These are phyloP conservation scores for Diaporthe vaccinii DNA, from an alignment of 2,329 filamentous ascomycete species.

Conservation along the genomic window DNA sequence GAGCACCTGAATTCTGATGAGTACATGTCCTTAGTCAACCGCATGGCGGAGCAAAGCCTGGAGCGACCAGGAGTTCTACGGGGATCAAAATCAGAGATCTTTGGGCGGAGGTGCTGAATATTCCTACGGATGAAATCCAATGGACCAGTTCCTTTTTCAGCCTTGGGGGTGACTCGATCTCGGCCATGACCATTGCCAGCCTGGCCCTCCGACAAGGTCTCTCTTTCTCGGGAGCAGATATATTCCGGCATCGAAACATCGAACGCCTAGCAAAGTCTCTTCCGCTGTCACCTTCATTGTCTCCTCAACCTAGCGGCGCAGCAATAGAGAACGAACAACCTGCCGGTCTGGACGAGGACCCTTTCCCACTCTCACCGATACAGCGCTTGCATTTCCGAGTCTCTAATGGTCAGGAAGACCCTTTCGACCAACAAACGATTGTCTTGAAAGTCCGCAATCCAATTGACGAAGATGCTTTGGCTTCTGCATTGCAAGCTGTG, in stretches of 20 bases:
- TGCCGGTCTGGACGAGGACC: neutral
- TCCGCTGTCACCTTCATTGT: neutral
- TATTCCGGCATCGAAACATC: neutral
- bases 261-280: neutral
- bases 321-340: neutral
- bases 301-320: neutral
- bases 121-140: neutral
- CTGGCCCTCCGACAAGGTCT: slow-evolving; percentile 42
- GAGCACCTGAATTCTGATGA: neutral
- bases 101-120: neutral
- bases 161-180: slow-evolving; percentile 49
- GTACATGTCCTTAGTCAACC: neutral
- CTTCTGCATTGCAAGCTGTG: neutral
- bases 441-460: neutral
- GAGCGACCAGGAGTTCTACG: neutral
- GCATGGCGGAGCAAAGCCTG: neutral
- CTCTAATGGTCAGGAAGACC: neutral
- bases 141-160: slow-evolving; percentile 46
- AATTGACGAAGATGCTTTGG: neutral
- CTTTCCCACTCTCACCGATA: neutral
- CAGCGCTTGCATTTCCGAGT: slow-evolving; percentile 1
- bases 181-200: slow-evolving; percentile 45
- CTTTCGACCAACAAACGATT: neutral
- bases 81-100: neutral
- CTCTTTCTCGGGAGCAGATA: neutral